phyloP scores from a whole-genome alignment of 495 filamentous ascomycete genomes.

The Haplographium delicatum region DNA sequence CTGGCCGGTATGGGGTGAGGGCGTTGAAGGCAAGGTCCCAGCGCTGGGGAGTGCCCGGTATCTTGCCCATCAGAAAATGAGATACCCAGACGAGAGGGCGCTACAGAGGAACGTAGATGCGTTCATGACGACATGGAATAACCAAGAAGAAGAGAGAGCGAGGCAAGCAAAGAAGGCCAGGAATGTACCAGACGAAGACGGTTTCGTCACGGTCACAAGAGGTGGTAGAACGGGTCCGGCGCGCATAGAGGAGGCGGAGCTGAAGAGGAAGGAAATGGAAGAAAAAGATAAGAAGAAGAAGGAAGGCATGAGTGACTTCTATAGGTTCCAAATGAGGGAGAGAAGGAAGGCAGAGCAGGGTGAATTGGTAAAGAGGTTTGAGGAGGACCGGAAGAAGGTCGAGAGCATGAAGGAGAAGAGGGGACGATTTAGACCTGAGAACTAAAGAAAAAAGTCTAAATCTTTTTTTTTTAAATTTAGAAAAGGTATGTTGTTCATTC shows the following conservation, averaged over 20 bases:
- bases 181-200: constrained; percentile 85
- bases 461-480: not conserved
- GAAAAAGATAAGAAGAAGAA: constrained; percentile 62
- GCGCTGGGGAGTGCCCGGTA: constrained; percentile 59
- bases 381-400: constrained; percentile 60
- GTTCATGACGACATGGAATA: constrained; percentile 71
- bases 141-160: constrained; percentile 59
- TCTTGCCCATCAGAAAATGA: constrained; percentile 55
- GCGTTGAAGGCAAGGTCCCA: constrained; percentile 46
- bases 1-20: constrained; percentile 60
- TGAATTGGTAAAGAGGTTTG: constrained; percentile 60
- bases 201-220: constrained; percentile 85
- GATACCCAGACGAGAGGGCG: constrained; percentile 58
- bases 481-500: too few relatives aligned
- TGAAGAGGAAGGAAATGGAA: constrained; percentile 65
- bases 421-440: constrained; percentile 51
- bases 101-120: constrained; percentile 69
- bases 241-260: constrained; percentile 66
- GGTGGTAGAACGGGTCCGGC: constrained; percentile 72
- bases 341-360: constrained; percentile 77
- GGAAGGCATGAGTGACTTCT: constrained; percentile 71
- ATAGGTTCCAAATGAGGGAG: constrained; percentile 89
- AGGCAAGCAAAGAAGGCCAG: constrained; percentile 57
- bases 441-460: constrained; percentile 25
- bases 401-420: constrained; percentile 53